These are phyloP conservation scores for Rubroboletus satanas DNA, from an alignment of 768 basidiomycete genomes.

Conservation along the genomic window DNA sequence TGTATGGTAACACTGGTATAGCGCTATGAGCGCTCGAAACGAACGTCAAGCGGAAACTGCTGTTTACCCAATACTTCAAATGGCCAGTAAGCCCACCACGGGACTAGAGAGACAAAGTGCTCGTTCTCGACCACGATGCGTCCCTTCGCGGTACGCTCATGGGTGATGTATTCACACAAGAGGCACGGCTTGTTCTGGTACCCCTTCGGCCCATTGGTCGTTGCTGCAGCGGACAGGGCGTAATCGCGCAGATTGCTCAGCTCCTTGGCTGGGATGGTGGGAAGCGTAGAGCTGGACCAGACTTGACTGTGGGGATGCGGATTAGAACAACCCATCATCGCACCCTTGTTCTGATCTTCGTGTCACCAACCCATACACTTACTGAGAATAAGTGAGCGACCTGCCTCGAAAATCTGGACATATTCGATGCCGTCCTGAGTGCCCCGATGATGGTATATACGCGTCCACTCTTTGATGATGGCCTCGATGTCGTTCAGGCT, in stretches of 20 bases:
- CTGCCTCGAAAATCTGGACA: constrained; percentile 85
- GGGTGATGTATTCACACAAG: constrained; percentile 74
- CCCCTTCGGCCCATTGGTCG: constrained; percentile 50
- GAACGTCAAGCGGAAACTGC: constrained; percentile 4
- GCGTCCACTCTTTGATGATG: constrained; percentile 72
- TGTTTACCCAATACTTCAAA: constrained; percentile 70
- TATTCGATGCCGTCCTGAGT: constrained; percentile 65
- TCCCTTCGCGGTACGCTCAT: constrained; percentile 53
- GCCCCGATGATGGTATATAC: constrained; percentile 58
- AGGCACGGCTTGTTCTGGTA: constrained; percentile 60
- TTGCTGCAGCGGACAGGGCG: constrained; percentile 30
- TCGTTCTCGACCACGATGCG: constrained; percentile 70
- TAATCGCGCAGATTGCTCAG: constrained; percentile 54
- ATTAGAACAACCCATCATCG: constrained; percentile 94
- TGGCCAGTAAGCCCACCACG: constrained; percentile 97
- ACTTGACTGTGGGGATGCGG: constrained; percentile 93
- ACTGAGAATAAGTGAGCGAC: neutral
- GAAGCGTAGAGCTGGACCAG: constrained; percentile 75
- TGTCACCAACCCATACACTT: neutral
- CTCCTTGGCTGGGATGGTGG: constrained; percentile 66
- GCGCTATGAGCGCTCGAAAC: constrained; percentile 1
- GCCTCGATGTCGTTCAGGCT: constrained; percentile 49
- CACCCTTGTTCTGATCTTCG: constrained; percentile 70
- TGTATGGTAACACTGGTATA: constrained; percentile 64
- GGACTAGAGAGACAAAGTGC: constrained; percentile 81